Percentiles rank a stretch among this genome's conserved stretches.
phyloP scores from a whole-genome alignment of 164 flowering plant species.

The Euptelea pleiosperma region DNA sequence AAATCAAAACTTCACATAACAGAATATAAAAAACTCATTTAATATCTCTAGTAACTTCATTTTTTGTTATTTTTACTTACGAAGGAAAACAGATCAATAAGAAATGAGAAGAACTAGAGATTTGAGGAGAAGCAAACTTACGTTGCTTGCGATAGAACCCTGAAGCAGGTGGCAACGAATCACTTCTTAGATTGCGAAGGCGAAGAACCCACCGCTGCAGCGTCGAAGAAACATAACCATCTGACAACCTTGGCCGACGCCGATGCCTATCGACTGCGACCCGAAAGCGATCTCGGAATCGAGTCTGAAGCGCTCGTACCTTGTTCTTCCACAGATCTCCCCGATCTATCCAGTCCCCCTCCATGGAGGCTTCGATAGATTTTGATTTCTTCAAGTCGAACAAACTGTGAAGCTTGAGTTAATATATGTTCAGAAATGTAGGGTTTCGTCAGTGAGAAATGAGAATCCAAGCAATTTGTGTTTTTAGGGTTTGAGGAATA shows the following conservation, averaged over 20 bases:
- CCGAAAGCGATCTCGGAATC: constrained; percentile 63
- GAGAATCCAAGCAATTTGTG: background rate
- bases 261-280: constrained; percentile 69
- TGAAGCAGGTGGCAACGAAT: constrained; percentile 56
- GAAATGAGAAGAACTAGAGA: too few species aligned
- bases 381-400: too few species aligned
- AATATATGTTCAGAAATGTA: background rate
- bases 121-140: constrained; percentile 6
- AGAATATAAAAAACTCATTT: too few species aligned
- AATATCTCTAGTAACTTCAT: too few species aligned
- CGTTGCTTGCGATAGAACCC: constrained; percentile 70
- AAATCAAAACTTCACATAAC: too few species aligned
- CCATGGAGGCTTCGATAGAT: constrained; percentile 25
- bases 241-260: constrained; percentile 30
- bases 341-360: constrained; percentile 36
- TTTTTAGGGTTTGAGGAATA: too few species aligned
- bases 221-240: constrained; percentile 46
- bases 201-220: constrained; percentile 55
- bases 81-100: too few species aligned
- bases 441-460: background rate
- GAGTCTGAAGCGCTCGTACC: constrained; percentile 51
- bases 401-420: too few species aligned
- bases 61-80: too few species aligned
- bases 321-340: constrained; percentile 61
- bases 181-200: constrained; percentile 45